phyloP scores from a whole-genome alignment of 192 early-diverging fungal genomes.

The Coemansia sp. region DNA sequence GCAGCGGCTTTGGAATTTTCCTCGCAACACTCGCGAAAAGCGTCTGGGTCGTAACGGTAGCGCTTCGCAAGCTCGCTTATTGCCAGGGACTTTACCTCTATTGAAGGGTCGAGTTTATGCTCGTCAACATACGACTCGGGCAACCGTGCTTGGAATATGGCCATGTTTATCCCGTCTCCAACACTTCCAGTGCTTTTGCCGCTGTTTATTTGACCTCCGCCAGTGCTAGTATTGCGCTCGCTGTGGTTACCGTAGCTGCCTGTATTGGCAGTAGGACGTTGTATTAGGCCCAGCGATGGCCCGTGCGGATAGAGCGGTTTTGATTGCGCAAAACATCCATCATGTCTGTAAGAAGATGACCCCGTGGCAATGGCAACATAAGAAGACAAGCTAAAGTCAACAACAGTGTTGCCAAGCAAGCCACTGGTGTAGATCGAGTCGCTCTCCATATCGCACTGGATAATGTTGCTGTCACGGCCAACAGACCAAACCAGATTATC shows the following conservation, averaged over 20 bases:
- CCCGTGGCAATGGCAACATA: conserved; percentile 39
- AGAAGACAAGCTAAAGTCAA: conserved; percentile 29
- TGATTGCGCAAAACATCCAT: neutral
- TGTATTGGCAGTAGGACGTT: neutral
- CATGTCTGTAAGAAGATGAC: neutral
- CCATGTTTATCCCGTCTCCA: conserved; percentile 9
- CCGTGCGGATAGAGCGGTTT: neutral
- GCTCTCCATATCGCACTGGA: conserved; percentile 48
- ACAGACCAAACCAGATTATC: conserved; percentile 45
- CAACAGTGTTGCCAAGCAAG: conserved; percentile 24
- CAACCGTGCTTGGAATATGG: conserved; percentile 27
- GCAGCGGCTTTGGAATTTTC: conserved; percentile 20
- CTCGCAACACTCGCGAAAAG: conserved; percentile 37
- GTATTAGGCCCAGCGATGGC: conserved; percentile 2
- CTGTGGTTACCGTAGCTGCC: neutral
- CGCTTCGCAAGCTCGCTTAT: conserved; percentile 31
- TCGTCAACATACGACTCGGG: conserved; percentile 47
- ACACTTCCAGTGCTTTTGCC: neutral
- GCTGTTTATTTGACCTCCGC: conserved; percentile 1
- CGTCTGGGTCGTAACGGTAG: conserved; percentile 49
- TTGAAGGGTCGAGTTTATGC: conserved; percentile 24
- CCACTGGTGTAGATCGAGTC: conserved; percentile 35
- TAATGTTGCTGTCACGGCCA: conserved; percentile 19
- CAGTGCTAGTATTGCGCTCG: neutral
- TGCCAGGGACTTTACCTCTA: conserved; percentile 12